Conservation (phyloP, 768 basidiomycete genomes). For the Leccinum pellstonianum region DNA sequence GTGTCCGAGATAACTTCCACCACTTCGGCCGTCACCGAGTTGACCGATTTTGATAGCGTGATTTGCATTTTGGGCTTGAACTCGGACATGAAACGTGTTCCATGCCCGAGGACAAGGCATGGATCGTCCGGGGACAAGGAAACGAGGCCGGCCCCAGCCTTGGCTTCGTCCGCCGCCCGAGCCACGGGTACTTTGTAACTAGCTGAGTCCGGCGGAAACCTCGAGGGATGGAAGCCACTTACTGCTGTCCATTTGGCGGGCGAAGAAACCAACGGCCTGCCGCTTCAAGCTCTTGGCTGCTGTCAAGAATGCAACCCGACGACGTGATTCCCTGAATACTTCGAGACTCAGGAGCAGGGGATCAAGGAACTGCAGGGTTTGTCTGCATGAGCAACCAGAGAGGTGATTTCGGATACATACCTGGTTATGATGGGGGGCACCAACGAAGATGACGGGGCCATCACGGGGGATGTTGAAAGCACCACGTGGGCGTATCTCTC, state of each 20-base stretch:
- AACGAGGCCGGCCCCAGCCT: constrained; percentile 70
- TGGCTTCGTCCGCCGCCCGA: constrained; percentile 86
- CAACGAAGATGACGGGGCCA: constrained; percentile 92
- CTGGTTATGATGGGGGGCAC: constrained; percentile 91
- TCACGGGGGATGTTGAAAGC: constrained; percentile 91
- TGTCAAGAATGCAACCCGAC: constrained; percentile 82
- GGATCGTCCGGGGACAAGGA: constrained; percentile 74
- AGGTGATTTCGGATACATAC: constrained; percentile 37
- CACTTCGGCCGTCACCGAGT: constrained; percentile 78
- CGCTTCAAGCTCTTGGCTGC: constrained; percentile 89
- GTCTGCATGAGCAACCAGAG: constrained; percentile 14
- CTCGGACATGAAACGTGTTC: constrained; percentile 73
- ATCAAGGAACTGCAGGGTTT: constrained; percentile 75
- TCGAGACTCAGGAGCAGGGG: constrained; percentile 82
- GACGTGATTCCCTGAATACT: constrained; percentile 78
- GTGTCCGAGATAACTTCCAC: constrained; percentile 88
- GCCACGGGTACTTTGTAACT: constrained; percentile 76
- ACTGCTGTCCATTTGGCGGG: constrained; percentile 87
- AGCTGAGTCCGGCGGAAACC: constrained; percentile 9
- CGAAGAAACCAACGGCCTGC: constrained; percentile 76
- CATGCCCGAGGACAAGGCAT: constrained; percentile 76
- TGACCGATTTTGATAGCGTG: constrained; percentile 77
- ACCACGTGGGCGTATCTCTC: constrained; percentile 91
- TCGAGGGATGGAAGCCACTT: constrained; percentile 24
- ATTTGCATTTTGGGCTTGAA: constrained; percentile 81